Evolutionary conservation across 2,329 filamentous ascomycete species (phyloP).

Genomic region (Monosporascus sp.): DNA sequence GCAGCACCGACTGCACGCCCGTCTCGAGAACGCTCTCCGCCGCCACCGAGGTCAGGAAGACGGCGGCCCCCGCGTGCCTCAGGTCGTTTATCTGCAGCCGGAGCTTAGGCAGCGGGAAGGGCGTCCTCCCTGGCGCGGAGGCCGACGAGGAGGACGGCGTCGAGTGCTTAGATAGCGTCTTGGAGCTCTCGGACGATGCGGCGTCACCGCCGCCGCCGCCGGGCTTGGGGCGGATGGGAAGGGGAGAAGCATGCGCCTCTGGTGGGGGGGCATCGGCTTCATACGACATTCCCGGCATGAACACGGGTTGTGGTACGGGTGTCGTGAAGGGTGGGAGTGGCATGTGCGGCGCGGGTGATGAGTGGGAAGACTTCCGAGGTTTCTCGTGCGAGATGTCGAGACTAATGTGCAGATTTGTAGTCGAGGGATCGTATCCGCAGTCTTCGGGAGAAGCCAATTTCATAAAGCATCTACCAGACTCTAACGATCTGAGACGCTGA

Average conservation of each 20-base stretch:
- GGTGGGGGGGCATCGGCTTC: constrained; percentile 11
- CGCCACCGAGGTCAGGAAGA: constrained; percentile 65
- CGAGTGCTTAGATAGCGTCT: background rate
- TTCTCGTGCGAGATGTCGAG: constrained; percentile 7
- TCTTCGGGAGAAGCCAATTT: background rate
- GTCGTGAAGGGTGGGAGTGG: constrained; percentile 25
- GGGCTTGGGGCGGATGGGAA: constrained; percentile 10
- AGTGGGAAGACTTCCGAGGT: background rate
- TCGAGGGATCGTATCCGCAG: background rate
- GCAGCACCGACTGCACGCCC: constrained; percentile 63
- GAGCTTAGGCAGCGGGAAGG: constrained; percentile 47
- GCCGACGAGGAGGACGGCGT: background rate
- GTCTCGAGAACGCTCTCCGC: constrained; percentile 54
- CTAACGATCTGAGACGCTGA: background rate
- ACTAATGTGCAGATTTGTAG: constrained; percentile 5
- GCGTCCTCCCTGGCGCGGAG: constrained; percentile 2
- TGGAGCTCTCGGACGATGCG: background rate
- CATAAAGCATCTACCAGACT: background rate
- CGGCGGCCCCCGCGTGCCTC: constrained; percentile 50
- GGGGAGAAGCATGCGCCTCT: constrained; percentile 8
- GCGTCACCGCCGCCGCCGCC: background rate
- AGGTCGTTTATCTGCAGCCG: constrained; percentile 56
- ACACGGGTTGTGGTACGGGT: constrained; percentile 26
- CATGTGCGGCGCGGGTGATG: constrained; percentile 11
- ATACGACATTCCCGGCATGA: constrained; percentile 27